phyloP scores from a whole-genome alignment of 2,329 filamentous ascomycete species.

The Bisporella sp. region DNA sequence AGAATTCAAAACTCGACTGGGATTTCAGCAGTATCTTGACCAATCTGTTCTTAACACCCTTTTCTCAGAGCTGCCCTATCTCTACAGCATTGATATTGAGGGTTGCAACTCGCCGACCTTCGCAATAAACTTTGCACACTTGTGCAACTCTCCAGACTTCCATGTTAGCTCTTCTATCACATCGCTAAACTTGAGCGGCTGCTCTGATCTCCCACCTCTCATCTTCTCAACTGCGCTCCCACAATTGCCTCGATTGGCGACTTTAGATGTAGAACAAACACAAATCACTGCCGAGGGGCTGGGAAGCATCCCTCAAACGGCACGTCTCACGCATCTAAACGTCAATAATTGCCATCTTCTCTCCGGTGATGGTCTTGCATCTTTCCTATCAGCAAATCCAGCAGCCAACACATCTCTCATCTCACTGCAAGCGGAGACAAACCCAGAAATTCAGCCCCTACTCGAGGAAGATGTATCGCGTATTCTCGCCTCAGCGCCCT shows the following conservation, averaged over 20 bases:
- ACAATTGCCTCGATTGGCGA: constrained; percentile 56
- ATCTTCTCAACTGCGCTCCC: constrained; percentile 47
- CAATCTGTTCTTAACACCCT: constrained; percentile 30
- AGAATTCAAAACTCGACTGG: constrained; percentile 71
- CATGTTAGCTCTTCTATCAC: background rate
- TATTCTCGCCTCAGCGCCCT: background rate
- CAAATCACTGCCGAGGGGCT: constrained; percentile 64
- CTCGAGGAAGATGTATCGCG: background rate
- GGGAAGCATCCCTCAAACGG: constrained; percentile 58
- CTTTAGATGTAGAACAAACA: constrained; percentile 68
- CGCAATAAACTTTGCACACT: background rate
- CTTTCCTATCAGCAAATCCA: constrained; percentile 58
- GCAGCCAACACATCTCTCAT: constrained; percentile 1
- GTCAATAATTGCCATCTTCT: constrained; percentile 66
- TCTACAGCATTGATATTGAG: constrained; percentile 3
- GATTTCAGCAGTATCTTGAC: constrained; percentile 51
- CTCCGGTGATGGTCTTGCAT: constrained; percentile 56
- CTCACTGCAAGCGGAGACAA: background rate
- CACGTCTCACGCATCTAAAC: constrained; percentile 66
- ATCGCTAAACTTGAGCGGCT: background rate
- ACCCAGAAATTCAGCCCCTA: background rate
- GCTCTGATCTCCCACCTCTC: background rate
- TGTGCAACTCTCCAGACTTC: background rate
- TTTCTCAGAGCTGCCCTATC: background rate
- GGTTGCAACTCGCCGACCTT: constrained; percentile 1